Percentiles rank a stretch among this genome's conserved stretches.
Evolutionary conservation across 352 stramenopile genomes (phyloP).

Genomic region (Phytophthora palmivora): DNA sequence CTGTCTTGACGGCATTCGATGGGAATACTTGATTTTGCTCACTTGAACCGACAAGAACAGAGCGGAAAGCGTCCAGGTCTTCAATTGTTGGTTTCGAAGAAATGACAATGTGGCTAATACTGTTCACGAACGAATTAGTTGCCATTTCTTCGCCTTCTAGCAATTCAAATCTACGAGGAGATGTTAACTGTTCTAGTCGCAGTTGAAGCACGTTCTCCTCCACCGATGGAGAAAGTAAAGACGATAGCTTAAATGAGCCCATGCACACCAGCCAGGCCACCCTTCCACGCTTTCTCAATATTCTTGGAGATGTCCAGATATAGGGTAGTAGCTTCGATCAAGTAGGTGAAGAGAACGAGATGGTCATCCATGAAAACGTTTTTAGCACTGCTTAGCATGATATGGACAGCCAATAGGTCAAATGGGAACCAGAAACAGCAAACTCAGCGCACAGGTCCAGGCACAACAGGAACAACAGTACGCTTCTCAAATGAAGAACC

Average conservation of each 20-base stretch:
- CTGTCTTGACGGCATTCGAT: constrained; percentile 62
- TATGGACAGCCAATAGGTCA: no score
- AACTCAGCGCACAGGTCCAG: constrained; percentile 33
- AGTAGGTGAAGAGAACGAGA: not conserved
- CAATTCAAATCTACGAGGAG: constrained; percentile 13
- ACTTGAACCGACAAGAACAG: constrained; percentile 33
- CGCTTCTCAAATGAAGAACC: constrained; percentile 46
- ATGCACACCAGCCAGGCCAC: constrained; percentile 7
- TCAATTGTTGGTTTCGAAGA: constrained; percentile 15
- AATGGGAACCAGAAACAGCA: constrained; percentile 59
- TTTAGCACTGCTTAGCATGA: not conserved
- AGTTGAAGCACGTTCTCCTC: constrained; percentile 15
- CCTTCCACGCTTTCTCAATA: constrained; percentile 1
- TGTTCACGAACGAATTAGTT: constrained; percentile 15
- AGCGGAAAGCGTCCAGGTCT: constrained; percentile 23
- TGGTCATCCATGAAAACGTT: not conserved
- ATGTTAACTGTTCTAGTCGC: constrained; percentile 15
- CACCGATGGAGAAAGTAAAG: constrained; percentile 16
- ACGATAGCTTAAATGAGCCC: constrained; percentile 21
- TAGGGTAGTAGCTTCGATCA: constrained; percentile 6
- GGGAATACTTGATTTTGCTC: constrained; percentile 36
- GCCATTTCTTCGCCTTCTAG: constrained; percentile 20
- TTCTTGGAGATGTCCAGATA: constrained; percentile 17
- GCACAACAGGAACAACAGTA: constrained; percentile 43
- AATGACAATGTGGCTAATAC: constrained; percentile 33